These are phyloP conservation scores for Fraxinus sp. DNA, from an alignment of 305 asterid genomes.

Conservation along the genomic window DNA sequence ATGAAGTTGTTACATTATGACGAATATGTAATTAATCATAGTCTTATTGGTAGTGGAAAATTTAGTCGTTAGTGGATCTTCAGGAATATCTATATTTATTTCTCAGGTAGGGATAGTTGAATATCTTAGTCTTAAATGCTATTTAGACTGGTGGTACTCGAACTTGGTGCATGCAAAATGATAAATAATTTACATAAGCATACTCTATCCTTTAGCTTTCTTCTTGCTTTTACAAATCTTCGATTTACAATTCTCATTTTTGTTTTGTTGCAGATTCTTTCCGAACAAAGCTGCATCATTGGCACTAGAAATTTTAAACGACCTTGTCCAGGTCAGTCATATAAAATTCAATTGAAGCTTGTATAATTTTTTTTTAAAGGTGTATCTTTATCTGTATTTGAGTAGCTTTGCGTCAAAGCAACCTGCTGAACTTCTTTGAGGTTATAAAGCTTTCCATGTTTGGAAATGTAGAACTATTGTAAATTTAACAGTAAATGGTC, in stretches of 20 bases:
- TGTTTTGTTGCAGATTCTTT: conserved; percentile 59
- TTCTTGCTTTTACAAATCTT: background rate
- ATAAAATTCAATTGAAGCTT: background rate
- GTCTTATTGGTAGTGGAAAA: background rate
- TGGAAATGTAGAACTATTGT: background rate
- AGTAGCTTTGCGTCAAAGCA: background rate
- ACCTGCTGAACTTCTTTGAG: background rate
- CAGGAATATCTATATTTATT: background rate
- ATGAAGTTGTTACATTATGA: background rate
- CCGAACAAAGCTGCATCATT: conserved; percentile 77
- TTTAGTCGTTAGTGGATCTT: background rate
- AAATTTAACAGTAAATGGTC: background rate
- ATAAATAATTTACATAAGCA: background rate
- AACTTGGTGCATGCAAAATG: background rate
- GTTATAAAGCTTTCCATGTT: background rate
- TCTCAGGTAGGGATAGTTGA: background rate
- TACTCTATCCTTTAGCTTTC: background rate
- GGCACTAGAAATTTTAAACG: conserved; percentile 65
- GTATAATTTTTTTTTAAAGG: background rate
- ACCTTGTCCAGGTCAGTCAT: conserved; percentile 69
- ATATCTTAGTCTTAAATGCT: background rate
- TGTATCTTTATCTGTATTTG: background rate
- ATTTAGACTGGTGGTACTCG: background rate
- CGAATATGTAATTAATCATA: background rate
- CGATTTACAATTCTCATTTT: background rate